phyloP scores from a whole-genome alignment of 257 asterid species.

The Striga asiatica region DNA sequence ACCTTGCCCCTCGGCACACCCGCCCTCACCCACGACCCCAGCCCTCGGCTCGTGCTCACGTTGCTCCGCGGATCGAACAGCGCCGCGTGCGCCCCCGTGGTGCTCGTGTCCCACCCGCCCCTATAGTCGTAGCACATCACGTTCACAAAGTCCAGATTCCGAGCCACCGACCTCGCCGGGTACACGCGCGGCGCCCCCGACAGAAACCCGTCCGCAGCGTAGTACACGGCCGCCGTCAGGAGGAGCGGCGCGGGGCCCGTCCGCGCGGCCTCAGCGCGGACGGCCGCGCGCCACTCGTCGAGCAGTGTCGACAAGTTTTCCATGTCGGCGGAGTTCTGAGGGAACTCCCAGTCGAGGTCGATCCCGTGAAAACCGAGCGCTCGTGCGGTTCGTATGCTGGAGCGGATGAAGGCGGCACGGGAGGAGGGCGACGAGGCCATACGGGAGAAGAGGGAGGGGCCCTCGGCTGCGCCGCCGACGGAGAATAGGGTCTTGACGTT shows the following conservation, averaged over 20 bases:
- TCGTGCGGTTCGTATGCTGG: slow-evolving; percentile 54
- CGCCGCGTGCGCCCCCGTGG: slow-evolving; percentile 81
- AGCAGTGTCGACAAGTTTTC: slow-evolving; percentile 29
- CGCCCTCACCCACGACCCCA: slow-evolving; percentile 55
- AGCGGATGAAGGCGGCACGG: slow-evolving; percentile 35
- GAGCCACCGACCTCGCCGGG: slow-evolving; percentile 41
- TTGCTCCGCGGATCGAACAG: slow-evolving; percentile 45
- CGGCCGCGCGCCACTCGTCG: slow-evolving; percentile 56
- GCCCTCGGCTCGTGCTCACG: slow-evolving; percentile 58
- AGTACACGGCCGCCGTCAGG: slow-evolving; percentile 77
- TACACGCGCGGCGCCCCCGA: slow-evolving; percentile 32
- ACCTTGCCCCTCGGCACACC: slow-evolving; percentile 48
- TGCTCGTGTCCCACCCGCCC: slow-evolving; percentile 51
- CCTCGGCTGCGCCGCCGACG: slow-evolving; percentile 53
- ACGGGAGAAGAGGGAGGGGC: slow-evolving; percentile 28
- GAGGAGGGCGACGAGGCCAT: slow-evolving; percentile 33
- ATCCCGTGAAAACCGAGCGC: slow-evolving; percentile 56
- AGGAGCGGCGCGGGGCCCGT: slow-evolving; percentile 35
- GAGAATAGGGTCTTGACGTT: slow-evolving; percentile 45
- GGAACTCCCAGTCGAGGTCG: slow-evolving; percentile 84
- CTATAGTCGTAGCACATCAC: slow-evolving; percentile 69
- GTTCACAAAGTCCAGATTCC: slow-evolving; percentile 65
- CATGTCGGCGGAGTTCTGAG: slow-evolving; percentile 45
- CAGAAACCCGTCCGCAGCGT: slow-evolving; percentile 37
- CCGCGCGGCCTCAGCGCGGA: slow-evolving; percentile 30